These are phyloP conservation scores for Hydnum rufescens DNA, from an alignment of 768 basidiomycete species.

Conservation along the genomic window DNA sequence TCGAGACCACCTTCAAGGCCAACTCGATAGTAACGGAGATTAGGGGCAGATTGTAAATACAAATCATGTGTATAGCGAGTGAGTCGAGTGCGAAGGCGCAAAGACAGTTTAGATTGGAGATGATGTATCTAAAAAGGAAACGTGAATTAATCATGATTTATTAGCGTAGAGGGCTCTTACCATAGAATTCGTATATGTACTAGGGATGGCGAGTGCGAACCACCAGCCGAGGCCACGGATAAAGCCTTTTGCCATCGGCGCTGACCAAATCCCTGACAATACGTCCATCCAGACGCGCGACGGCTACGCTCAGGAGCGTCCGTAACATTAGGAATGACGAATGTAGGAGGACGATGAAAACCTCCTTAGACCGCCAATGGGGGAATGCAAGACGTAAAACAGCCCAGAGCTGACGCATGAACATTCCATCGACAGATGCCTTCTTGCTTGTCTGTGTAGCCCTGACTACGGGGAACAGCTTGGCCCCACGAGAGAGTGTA, in stretches of 20 bases:
- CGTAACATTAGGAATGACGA: slow-evolving; percentile 70
- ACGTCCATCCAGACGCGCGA: slow-evolving; percentile 73
- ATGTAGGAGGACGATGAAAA: slow-evolving; percentile 52
- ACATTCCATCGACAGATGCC: slow-evolving; percentile 34
- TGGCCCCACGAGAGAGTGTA: slow-evolving; percentile 32
- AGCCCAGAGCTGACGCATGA: slow-evolving; percentile 51
- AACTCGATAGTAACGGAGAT: slow-evolving; percentile 48
- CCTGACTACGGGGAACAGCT: slow-evolving; percentile 41
- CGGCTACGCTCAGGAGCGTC: slow-evolving; percentile 72
- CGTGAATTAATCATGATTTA: not conserved
- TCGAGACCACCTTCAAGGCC: slow-evolving; percentile 22
- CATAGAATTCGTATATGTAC: slow-evolving; percentile 93
- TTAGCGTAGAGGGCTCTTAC: slow-evolving; percentile 20
- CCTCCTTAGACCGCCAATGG: slow-evolving; percentile 43
- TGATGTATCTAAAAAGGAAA: slow-evolving; percentile 32
- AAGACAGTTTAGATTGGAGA: slow-evolving; percentile 67
- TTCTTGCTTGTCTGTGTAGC: slow-evolving; percentile 30
- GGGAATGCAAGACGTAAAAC: slow-evolving; percentile 59
- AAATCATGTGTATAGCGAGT: slow-evolving; percentile 85
- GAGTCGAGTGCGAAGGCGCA: slow-evolving; percentile 65
- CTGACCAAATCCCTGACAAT: slow-evolving; percentile 79
- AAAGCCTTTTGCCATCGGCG: slow-evolving; percentile 71
- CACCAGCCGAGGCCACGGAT: slow-evolving; percentile 62
- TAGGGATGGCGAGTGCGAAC: slow-evolving; percentile 81
- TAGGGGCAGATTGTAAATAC: slow-evolving; percentile 57